Conservation (phyloP, 495 filamentous ascomycete genomes). For the Aspergillus bertholletiae region DNA sequence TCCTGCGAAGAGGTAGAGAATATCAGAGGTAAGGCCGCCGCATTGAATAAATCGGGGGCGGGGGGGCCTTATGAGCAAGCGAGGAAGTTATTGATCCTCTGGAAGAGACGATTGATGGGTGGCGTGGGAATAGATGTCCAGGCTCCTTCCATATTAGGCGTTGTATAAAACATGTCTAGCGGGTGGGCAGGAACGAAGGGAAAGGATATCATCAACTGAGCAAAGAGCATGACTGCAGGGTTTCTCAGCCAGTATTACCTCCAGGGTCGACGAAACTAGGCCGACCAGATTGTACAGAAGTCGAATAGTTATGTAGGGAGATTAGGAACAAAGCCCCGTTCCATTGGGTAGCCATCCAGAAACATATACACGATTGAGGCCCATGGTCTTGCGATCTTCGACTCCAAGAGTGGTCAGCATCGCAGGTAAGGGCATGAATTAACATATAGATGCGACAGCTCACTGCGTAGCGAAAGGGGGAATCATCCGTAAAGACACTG, state of each 20-base stretch:
- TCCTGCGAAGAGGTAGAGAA: constrained; percentile 13
- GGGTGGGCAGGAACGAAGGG: no score
- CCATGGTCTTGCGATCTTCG: neutral
- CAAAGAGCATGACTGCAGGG: no score
- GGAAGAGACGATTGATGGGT: neutral
- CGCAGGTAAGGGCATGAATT: constrained; percentile 10
- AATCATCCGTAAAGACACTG: constrained; percentile 28
- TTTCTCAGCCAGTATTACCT: no score
- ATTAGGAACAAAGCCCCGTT: neutral
- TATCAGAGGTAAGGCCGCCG: constrained; percentile 13
- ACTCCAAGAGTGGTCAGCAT: neutral
- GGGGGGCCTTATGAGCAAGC: neutral
- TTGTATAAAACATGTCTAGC: neutral
- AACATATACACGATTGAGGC: neutral
- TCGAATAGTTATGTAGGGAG: no score
- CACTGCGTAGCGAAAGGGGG: constrained; percentile 22
- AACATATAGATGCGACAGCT: constrained; percentile 4
- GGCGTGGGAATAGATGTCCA: neutral
- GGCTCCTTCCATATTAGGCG: neutral
- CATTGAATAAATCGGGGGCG: neutral
- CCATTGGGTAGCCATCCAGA: neutral
- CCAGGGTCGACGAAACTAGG: no score
- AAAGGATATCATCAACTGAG: no score
- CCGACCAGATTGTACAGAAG: no score
- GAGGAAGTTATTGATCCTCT: neutral